Percentiles rank a stretch among this genome's conserved stretches.
Conservation (phyloP, 257 asterid genomes). For the Gynochthodes officinalis region DNA sequence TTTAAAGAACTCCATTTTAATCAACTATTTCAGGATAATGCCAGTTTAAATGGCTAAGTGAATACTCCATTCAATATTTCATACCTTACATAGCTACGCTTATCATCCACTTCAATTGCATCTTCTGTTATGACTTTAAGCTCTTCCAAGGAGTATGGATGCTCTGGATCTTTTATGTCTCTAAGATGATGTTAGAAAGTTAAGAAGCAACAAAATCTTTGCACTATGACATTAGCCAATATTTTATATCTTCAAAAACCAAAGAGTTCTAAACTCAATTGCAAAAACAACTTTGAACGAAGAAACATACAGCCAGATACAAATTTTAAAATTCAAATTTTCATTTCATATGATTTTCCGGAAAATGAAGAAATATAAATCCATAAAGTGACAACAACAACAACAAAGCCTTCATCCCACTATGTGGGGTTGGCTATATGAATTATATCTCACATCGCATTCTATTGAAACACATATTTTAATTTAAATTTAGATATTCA, state of each 20-base stretch:
- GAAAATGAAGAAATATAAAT: not conserved
- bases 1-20: not conserved
- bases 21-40: constrained; percentile 20
- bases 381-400: no score
- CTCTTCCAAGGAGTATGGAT: constrained; percentile 91
- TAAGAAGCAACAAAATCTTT: constrained; percentile 45
- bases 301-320: not conserved
- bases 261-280: not conserved
- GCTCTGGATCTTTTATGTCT: constrained; percentile 98
- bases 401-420: no score
- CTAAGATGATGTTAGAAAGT: constrained; percentile 75
- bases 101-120: constrained; percentile 78
- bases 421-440: no score
- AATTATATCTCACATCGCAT: no score
- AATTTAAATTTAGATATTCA: no score
- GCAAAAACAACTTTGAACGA: not conserved
- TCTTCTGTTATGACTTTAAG: constrained; percentile 89
- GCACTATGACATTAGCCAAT: constrained; percentile 2
- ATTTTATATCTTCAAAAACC: not conserved
- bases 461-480: no score
- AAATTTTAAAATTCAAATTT: not conserved
- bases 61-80: constrained; percentile 7
- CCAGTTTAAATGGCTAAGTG: constrained; percentile 6
- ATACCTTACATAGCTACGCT: constrained; percentile 70
- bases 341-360: not conserved